phyloP scores from a whole-genome alignment of 164 flowering plant genomes.

The Stephania japonica region DNA sequence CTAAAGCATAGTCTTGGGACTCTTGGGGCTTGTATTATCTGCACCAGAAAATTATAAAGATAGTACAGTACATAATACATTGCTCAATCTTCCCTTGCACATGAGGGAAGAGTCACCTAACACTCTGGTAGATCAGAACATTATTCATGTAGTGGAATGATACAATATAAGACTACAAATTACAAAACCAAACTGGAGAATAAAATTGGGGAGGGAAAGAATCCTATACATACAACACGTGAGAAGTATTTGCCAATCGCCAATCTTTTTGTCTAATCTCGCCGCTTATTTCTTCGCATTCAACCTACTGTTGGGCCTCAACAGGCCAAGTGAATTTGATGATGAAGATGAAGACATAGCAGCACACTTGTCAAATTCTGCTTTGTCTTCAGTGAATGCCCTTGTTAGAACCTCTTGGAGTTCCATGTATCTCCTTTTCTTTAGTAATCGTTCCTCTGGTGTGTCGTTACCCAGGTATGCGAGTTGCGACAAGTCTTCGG shows the following conservation, averaged over 20 bases:
- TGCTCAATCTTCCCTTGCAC: neutral
- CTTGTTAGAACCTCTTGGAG: slow-evolving; percentile 50
- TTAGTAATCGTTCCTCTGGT: slow-evolving; percentile 40
- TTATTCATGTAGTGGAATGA: neutral
- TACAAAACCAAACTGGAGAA: neutral
- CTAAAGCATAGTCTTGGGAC: neutral
- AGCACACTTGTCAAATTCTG: slow-evolving; percentile 36
- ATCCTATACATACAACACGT: slow-evolving; percentile 1
- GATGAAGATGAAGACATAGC: slow-evolving; percentile 37
- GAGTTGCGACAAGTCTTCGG: slow-evolving; percentile 51
- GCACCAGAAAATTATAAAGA: neutral
- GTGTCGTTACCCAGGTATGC: slow-evolving; percentile 38
- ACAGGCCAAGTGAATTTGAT: slow-evolving; percentile 20
- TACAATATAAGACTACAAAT: neutral
- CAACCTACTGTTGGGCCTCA: slow-evolving; percentile 21
- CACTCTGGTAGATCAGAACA: neutral
- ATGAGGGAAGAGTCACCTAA: neutral
- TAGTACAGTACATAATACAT: neutral
- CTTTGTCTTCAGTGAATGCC: slow-evolving; percentile 69
- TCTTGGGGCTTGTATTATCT: neutral
- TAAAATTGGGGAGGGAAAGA: neutral
- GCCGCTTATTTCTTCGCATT: slow-evolving; percentile 2
- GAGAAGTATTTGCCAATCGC: neutral
- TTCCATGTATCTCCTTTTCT: slow-evolving; percentile 53
- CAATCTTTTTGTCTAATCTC: neutral